Conservation (phyloP, 116 monocot species). For the Papilionanthe hybrid region DNA sequence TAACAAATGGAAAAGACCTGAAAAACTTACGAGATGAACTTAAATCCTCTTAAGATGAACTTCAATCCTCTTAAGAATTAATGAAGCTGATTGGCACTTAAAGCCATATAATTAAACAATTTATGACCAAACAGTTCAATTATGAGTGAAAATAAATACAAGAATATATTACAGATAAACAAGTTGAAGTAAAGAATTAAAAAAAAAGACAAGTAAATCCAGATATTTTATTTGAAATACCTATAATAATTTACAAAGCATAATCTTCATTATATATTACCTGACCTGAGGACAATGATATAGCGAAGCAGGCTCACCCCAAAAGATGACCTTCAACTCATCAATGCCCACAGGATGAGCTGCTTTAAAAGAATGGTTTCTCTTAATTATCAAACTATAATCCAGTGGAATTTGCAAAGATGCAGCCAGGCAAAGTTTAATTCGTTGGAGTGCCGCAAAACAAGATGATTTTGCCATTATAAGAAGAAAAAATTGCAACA, state of each 20-base stretch:
- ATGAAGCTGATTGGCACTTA: too few relatives aligned
- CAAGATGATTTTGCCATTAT: constrained; percentile 30
- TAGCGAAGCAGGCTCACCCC: constrained; percentile 41
- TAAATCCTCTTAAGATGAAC: too few relatives aligned
- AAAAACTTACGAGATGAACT: constrained; percentile 80
- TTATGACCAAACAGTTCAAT: too few relatives aligned
- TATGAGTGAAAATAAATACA: too few relatives aligned
- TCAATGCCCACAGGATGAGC: background rate
- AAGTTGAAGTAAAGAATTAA: too few relatives aligned
- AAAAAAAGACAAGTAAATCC: too few relatives aligned
- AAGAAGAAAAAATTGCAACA: too few relatives aligned
- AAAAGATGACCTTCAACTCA: constrained; percentile 33
- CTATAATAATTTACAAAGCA: too few relatives aligned
- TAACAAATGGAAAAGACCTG: background rate
- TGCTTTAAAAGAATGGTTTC: constrained; percentile 14
- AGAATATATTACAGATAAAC: too few relatives aligned
- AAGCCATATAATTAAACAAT: too few relatives aligned
- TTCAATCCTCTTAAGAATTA: too few relatives aligned
- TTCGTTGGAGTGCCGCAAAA: constrained; percentile 33
- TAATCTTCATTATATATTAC: constrained; percentile 7
- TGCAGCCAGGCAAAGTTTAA: constrained; percentile 27
- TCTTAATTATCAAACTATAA: constrained; percentile 7
- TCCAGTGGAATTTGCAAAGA: constrained; percentile 13
- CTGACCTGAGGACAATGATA: constrained; percentile 3
- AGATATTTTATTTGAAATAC: too few relatives aligned